These are phyloP conservation scores for Paraurostyla sp. DNA, from an alignment of 73 alveolate species.

Conservation along the genomic window DNA sequence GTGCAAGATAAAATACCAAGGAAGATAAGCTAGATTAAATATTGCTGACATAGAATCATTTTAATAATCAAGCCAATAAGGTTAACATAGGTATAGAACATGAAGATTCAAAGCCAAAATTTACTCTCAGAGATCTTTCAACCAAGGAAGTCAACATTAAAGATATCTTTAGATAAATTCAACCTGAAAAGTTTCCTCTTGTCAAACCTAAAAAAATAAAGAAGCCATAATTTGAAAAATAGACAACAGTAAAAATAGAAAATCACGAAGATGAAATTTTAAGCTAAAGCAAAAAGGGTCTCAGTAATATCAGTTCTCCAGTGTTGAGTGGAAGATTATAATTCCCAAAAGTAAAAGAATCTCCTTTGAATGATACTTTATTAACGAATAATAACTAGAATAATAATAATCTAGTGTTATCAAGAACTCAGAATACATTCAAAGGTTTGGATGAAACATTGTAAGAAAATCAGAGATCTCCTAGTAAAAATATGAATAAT, in stretches of 20 bases:
- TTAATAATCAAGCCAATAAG: background rate
- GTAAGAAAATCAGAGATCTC: background rate
- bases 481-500: background rate
- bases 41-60: background rate
- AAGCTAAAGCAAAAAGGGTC: too few relatives aligned
- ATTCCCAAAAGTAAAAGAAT: background rate
- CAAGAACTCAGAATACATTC: background rate
- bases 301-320: too few relatives aligned
- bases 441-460: constrained; percentile 24
- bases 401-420: background rate
- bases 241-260: background rate
- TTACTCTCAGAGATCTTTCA: constrained; percentile 19
- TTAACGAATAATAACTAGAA: background rate
- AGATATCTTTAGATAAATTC: constrained; percentile 10
- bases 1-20: background rate
- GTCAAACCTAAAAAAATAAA: background rate
- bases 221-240: too few relatives aligned
- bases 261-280: too few relatives aligned
- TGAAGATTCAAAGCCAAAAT: constrained; percentile 15
- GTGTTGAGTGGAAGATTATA: background rate
- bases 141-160: background rate
- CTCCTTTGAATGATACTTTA: too few relatives aligned
- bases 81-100: background rate
- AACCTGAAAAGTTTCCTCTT: constrained; percentile 1
- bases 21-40: background rate